phyloP scores from a whole-genome alignment of 306 rosid species.

The Castanea mollissima region DNA sequence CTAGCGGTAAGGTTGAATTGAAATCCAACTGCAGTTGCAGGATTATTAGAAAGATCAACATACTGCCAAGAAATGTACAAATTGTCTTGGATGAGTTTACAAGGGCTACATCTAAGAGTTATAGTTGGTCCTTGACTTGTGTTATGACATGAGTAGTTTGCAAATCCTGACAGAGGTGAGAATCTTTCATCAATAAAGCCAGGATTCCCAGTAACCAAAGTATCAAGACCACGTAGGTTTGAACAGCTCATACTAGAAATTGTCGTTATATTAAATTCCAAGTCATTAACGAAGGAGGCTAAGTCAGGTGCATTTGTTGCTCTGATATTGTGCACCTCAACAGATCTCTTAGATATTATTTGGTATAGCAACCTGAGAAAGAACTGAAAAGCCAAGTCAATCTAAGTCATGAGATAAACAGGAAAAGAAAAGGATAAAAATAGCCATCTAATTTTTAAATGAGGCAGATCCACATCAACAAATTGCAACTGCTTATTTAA shows the following conservation, averaged over 20 bases:
- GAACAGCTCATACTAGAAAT: conserved; percentile 91
- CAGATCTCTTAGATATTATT: conserved; percentile 79
- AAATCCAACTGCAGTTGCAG: conserved; percentile 93
- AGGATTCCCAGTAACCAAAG: conserved; percentile 67
- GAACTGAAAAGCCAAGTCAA: conserved; percentile 46
- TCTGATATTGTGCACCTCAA: conserved; percentile 88
- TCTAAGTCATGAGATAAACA: conserved; percentile 26
- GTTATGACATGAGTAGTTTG: conserved; percentile 70
- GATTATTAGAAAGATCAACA: conserved; percentile 76
- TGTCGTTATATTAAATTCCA: conserved; percentile 88
- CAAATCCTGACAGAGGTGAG: conserved; percentile 58
- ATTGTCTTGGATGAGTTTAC: conserved; percentile 59
- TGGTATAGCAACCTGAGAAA: conserved; percentile 86
- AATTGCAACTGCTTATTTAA: neutral
- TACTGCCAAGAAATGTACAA: conserved; percentile 86
- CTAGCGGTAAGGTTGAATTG: conserved; percentile 72
- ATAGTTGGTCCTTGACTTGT: conserved; percentile 82
- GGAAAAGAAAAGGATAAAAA: neutral
- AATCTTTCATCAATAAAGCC: conserved; percentile 68
- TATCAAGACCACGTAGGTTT: conserved; percentile 71
- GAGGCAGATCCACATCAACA: neutral
- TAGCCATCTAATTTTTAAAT: neutral
- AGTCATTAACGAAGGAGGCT: conserved; percentile 60
- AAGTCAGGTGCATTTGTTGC: conserved; percentile 82
- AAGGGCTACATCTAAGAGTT: conserved; percentile 52